phyloP scores from a whole-genome alignment of 2,329 filamentous ascomycete species.

The Arthroderma sp. region DNA sequence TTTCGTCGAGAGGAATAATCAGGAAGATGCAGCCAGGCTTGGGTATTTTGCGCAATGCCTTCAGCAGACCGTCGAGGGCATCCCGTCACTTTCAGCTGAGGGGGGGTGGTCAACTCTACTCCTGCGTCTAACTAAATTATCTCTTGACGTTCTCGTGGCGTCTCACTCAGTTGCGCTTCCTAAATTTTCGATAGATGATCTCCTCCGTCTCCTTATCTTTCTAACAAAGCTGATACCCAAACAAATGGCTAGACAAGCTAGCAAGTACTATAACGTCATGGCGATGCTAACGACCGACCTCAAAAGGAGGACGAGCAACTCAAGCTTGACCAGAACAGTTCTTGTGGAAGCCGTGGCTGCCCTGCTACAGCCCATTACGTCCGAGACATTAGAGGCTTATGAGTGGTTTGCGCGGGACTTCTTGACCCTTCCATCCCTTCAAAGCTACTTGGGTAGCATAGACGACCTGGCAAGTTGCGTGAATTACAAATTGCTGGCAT shows the following conservation, averaged over 20 bases:
- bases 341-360: slow-evolving; percentile 27
- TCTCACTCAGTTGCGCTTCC: slow-evolving; percentile 14
- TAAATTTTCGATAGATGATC: slow-evolving; percentile 16
- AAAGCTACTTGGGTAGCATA: slow-evolving; percentile 25
- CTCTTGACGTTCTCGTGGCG: slow-evolving; percentile 21
- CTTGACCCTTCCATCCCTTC: slow-evolving; percentile 32
- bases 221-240: slow-evolving; percentile 28
- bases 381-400: slow-evolving; percentile 32
- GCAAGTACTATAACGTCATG: slow-evolving; percentile 29
- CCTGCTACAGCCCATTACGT: slow-evolving; percentile 29
- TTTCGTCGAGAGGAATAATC: slow-evolving; percentile 44
- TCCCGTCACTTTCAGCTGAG: slow-evolving; percentile 25
- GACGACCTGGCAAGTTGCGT: slow-evolving; percentile 33
- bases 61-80: slow-evolving; percentile 24
- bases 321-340: slow-evolving; percentile 15
- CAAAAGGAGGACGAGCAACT: slow-evolving; percentile 9
- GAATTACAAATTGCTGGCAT: slow-evolving; percentile 38
- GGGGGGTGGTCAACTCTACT: slow-evolving; percentile 30
- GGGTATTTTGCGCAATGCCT: slow-evolving; percentile 32
- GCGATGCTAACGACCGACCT: slow-evolving; percentile 21
- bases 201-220: slow-evolving; percentile 24
- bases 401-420: slow-evolving; percentile 33
- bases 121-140: slow-evolving; percentile 23
- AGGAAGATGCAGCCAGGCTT: slow-evolving; percentile 27
- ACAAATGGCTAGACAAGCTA: slow-evolving; percentile 25